Percentiles rank a stretch among this genome's conserved stretches.
Evolutionary conservation across 352 stramenopile genomes (phyloP).

Genomic region (Globisporangium viniferum): DNA sequence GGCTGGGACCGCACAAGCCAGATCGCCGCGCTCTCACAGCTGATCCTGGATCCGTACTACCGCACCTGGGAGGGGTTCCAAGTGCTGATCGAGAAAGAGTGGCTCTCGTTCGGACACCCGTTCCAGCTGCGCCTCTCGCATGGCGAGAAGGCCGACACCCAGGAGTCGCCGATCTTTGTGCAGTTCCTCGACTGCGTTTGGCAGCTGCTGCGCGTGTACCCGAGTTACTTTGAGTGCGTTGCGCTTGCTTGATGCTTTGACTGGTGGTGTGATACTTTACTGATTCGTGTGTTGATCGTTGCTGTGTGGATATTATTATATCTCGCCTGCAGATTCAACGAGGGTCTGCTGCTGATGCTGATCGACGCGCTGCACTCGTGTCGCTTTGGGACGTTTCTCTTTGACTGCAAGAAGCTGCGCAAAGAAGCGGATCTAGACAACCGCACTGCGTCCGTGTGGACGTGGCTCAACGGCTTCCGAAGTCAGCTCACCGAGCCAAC

Average conservation of each 20-base stretch:
- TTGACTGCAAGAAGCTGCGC: slow-evolving; percentile 91
- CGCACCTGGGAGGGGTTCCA: slow-evolving; percentile 78
- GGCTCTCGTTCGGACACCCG: slow-evolving; percentile 76
- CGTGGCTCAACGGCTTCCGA: slow-evolving; percentile 78
- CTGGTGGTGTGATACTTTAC: background rate
- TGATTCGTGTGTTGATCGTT: background rate
- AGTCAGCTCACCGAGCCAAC: slow-evolving; percentile 52
- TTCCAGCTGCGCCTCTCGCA: slow-evolving; percentile 80
- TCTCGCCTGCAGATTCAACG: slow-evolving; percentile 85
- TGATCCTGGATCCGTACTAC: slow-evolving; percentile 77
- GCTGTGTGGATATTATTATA: background rate
- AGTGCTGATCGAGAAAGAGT: slow-evolving; percentile 84
- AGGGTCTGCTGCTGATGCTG: slow-evolving; percentile 89
- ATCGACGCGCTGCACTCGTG: slow-evolving; percentile 96
- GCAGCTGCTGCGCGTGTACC: slow-evolving; percentile 90
- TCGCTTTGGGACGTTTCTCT: slow-evolving; percentile 97
- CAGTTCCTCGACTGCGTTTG: slow-evolving; percentile 84
- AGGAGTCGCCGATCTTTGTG: slow-evolving; percentile 84
- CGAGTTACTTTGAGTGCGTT: slow-evolving; percentile 93
- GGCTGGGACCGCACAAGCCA: slow-evolving; percentile 92
- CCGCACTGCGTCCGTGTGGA: slow-evolving; percentile 75
- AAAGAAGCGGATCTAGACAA: slow-evolving; percentile 51
- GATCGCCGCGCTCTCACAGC: slow-evolving; percentile 61
- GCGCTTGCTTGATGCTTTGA: background rate
- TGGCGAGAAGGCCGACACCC: slow-evolving; percentile 71